Percentiles rank a stretch among this genome's conserved stretches.
phyloP scores from a whole-genome alignment of 139 green algal species.

The Chlamydomonas sp. region DNA sequence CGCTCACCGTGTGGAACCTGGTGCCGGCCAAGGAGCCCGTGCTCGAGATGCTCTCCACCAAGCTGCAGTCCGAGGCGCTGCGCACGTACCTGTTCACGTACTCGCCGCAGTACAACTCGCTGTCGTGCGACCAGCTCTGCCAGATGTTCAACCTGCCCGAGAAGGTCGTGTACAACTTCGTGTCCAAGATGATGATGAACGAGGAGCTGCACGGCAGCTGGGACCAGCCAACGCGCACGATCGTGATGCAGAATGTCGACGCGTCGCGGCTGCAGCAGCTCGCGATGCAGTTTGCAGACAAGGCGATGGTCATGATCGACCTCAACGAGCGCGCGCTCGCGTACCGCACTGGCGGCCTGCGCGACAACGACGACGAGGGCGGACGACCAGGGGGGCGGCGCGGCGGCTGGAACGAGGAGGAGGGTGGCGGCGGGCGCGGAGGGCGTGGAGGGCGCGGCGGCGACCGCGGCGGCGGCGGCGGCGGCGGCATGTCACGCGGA shows the following conservation, averaged over 20 bases:
- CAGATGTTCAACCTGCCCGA: constrained; percentile 82
- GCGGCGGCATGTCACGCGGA: neutral
- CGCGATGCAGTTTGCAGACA: constrained; percentile 71
- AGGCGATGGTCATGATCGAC: constrained; percentile 77
- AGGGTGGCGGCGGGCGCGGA: constrained; percentile 17
- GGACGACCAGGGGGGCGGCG: constrained; percentile 24
- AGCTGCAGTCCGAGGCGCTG: constrained; percentile 69
- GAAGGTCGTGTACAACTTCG: constrained; percentile 65
- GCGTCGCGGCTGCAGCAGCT: constrained; percentile 71
- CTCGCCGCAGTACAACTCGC: constrained; percentile 70
- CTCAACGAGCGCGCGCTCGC: constrained; percentile 87
- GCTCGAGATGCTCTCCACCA: constrained; percentile 23
- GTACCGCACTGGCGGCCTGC: constrained; percentile 67
- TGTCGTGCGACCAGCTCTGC: constrained; percentile 80
- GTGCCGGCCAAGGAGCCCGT: constrained; percentile 55
- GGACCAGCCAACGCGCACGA: constrained; percentile 88
- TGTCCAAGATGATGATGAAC: constrained; percentile 84
- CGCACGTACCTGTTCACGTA: constrained; percentile 91
- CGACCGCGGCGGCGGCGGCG: neutral
- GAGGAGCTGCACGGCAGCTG: constrained; percentile 82
- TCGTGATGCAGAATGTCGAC: constrained; percentile 85
- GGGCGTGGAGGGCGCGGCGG: neutral
- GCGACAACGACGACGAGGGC: constrained; percentile 57
- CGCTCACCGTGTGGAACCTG: constrained; percentile 71
- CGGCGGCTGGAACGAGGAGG: constrained; percentile 23